phyloP scores from a whole-genome alignment of 768 basidiomycete species.

The Agrocybe pediades region DNA sequence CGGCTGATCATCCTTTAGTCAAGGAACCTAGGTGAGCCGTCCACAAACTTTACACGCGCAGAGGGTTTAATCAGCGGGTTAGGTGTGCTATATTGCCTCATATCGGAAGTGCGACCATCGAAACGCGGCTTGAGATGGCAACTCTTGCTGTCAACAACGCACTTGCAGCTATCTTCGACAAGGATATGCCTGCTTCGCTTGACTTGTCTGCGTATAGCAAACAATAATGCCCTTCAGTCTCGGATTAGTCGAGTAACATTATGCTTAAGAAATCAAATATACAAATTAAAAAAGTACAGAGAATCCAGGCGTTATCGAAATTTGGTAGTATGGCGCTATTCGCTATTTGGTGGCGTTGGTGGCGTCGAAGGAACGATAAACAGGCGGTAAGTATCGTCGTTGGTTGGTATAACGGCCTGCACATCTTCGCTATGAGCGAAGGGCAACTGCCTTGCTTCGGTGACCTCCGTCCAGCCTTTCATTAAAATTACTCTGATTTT shows the following conservation, averaged over 20 bases:
- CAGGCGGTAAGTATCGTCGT: constrained; percentile 13
- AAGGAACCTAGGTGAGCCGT: constrained; percentile 64
- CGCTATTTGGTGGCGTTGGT: too few species aligned
- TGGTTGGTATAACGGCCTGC: constrained; percentile 7
- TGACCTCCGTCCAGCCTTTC: constrained; percentile 24
- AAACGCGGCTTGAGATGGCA: constrained; percentile 85
- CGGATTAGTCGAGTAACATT: too few species aligned
- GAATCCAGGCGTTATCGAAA: too few species aligned
- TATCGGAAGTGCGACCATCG: constrained; percentile 86
- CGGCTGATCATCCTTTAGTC: constrained; percentile 76
- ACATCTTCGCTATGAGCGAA: constrained; percentile 10
- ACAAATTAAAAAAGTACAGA: too few species aligned
- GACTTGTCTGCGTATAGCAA: constrained; percentile 17
- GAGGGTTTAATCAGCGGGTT: constrained; percentile 1
- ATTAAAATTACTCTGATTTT: constrained; percentile 43
- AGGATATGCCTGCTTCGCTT: constrained; percentile 56
- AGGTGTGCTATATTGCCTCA: constrained; percentile 88
- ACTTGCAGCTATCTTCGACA: constrained; percentile 53
- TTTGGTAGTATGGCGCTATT: too few species aligned
- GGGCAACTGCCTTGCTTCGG: constrained; percentile 19
- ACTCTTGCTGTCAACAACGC: constrained; percentile 71
- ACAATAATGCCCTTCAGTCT: too few species aligned
- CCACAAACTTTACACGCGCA: background rate
- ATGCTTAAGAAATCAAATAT: too few species aligned
- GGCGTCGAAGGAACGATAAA: constrained; percentile 12